phyloP scores from a whole-genome alignment of 2,329 filamentous ascomycete species.

The Gremmenia infestans region DNA sequence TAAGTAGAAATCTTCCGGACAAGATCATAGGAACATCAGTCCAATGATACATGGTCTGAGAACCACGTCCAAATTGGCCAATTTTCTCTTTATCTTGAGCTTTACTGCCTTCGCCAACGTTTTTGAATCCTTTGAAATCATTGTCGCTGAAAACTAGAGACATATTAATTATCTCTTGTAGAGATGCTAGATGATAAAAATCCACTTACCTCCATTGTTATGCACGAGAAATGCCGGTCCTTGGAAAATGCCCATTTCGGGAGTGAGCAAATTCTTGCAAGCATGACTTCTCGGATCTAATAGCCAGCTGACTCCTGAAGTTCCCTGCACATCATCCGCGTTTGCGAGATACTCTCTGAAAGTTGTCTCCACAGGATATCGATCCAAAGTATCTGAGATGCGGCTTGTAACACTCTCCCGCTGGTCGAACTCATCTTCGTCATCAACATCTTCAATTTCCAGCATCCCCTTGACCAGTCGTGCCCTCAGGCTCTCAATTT shows the following conservation, averaged over 20 bases:
- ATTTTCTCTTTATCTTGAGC: constrained; percentile 25
- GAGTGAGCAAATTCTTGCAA: constrained; percentile 20
- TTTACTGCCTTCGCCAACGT: constrained; percentile 33
- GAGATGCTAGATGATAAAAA: background rate
- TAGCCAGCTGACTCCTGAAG: constrained; percentile 29
- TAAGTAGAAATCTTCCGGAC: constrained; percentile 30
- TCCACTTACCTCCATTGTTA: constrained; percentile 30
- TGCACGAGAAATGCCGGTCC: constrained; percentile 31
- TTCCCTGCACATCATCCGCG: constrained; percentile 30
- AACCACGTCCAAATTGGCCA: constrained; percentile 33
- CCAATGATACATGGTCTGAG: constrained; percentile 35
- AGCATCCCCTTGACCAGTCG: constrained; percentile 17
- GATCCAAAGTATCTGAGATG: constrained; percentile 31
- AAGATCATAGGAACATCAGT: constrained; percentile 33
- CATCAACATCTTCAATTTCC: constrained; percentile 20
- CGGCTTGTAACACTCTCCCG: constrained; percentile 27
- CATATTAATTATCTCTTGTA: background rate
- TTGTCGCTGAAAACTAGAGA: constrained; percentile 25
- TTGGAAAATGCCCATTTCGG: constrained; percentile 24
- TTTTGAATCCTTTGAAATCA: constrained; percentile 31
- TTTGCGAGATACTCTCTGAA: constrained; percentile 36
- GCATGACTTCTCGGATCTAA: constrained; percentile 25
- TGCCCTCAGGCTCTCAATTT: constrained; percentile 19
- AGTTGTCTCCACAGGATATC: constrained; percentile 30
- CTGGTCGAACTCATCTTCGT: constrained; percentile 33